These are phyloP conservation scores for Lactarius tabidus DNA, from an alignment of 768 basidiomycete genomes.

Conservation along the genomic window DNA sequence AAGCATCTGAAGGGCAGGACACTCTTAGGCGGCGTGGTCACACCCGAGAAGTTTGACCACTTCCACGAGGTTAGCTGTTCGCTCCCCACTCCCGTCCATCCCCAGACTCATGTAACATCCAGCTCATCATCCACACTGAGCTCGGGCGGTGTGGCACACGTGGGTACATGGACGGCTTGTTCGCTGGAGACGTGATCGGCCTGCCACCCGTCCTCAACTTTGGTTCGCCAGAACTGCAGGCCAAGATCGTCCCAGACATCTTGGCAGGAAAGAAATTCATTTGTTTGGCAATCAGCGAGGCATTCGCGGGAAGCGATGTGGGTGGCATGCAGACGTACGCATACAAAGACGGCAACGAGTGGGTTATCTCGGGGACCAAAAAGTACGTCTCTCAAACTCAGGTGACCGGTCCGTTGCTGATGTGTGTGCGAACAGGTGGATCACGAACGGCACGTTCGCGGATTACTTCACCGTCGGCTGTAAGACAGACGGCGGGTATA, in stretches of 20 bases:
- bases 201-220: slow-evolving; percentile 88
- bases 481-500: slow-evolving; percentile 67
- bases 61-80: slow-evolving; percentile 72
- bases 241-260: slow-evolving; percentile 68
- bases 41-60: slow-evolving; percentile 86
- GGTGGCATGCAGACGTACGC: slow-evolving; percentile 83
- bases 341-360: slow-evolving; percentile 76
- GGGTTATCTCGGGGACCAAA: slow-evolving; percentile 91
- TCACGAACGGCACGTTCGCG: slow-evolving; percentile 81
- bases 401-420: not conserved
- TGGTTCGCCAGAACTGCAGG: slow-evolving; percentile 68
- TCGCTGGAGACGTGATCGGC: slow-evolving; percentile 81
- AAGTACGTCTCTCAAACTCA: slow-evolving; percentile 47
- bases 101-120: slow-evolving; percentile 9
- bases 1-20: slow-evolving; percentile 78
- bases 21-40: slow-evolving; percentile 70
- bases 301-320: slow-evolving; percentile 88
- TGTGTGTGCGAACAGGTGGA: slow-evolving; percentile 55
- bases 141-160: slow-evolving; percentile 79
- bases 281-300: slow-evolving; percentile 88
- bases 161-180: slow-evolving; percentile 83
- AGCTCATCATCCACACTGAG: slow-evolving; percentile 81
- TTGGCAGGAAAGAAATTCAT: slow-evolving; percentile 79
- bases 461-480: slow-evolving; percentile 84
- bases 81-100: not conserved